These are phyloP conservation scores for Thelonectria discophora DNA, from an alignment of 2,329 filamentous ascomycete genomes.

Conservation along the genomic window DNA sequence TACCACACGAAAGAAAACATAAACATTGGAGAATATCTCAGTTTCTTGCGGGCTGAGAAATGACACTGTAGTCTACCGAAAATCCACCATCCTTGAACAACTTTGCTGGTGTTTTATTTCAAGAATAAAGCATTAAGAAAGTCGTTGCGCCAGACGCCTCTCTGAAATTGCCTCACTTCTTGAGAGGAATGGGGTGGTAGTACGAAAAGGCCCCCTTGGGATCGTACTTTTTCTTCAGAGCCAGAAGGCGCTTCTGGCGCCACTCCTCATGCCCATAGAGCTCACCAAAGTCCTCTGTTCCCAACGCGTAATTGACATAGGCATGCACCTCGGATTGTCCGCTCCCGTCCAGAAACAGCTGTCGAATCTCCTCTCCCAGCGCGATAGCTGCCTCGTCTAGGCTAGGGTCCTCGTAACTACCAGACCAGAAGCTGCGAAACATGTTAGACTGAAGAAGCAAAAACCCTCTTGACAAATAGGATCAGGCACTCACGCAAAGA, in stretches of 20 bases:
- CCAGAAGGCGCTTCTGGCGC: neutral
- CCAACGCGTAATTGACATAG: neutral
- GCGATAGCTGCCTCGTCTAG: neutral
- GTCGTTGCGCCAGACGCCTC: too few species aligned
- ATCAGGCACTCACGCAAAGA: neutral
- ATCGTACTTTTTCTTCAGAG: neutral
- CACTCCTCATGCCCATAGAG: neutral
- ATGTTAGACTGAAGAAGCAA: neutral
- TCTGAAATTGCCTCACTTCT: too few species aligned
- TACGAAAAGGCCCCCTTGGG: neutral
- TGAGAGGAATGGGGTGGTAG: neutral
- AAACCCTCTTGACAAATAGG: neutral
- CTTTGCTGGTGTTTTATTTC: too few species aligned
- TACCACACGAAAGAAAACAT: too few species aligned
- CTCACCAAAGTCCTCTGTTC: neutral
- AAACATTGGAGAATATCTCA: too few species aligned
- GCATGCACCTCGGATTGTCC: neutral
- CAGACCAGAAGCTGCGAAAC: neutral
- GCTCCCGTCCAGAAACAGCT: neutral
- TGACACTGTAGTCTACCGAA: too few species aligned
- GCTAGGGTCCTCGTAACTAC: neutral
- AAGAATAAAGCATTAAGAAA: too few species aligned
- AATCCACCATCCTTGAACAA: too few species aligned
- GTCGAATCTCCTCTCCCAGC: neutral
- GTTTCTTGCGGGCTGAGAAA: too few species aligned